Evolutionary conservation across 2,329 filamentous ascomycete genomes (phyloP), one percentile per base, ranked within the genome.

Genomic region (Cryphonectria radicalis): DNA sequence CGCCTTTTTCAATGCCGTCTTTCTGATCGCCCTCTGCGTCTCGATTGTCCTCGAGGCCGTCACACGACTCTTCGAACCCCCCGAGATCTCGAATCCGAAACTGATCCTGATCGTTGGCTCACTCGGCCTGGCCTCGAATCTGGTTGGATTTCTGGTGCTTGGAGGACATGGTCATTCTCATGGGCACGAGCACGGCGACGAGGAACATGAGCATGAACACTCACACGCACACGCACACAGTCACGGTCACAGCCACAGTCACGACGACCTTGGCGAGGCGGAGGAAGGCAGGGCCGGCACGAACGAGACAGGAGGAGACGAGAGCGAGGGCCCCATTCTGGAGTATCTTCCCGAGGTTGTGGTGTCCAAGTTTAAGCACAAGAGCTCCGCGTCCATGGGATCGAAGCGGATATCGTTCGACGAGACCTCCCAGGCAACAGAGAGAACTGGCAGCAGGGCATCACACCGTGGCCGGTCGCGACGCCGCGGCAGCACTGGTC

Each of bases 31-130:
- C 10, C 89, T 99, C 11, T 99, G 96, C 83, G 87, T 99, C 70
- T 97, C 95, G 66, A 99, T 99, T 81, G 93, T 98, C 78, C 90
- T 99, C 77, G 96, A 99, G 82, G 96, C 96, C 22, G 88, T 98
- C 73, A 94, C 95, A 77, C 92, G 96, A 78, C 92, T 99, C 76
- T 88, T 98, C 78, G 94, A 98, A 77, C 94, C 95, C 10, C 95
- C 95, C 77, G 90, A 93, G 79, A 95, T 99, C 78, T 86, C 86
- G 66, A 93, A 97, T 77, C 95, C 96, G 1, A 88, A 92, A 76
- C 87, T 99, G 53, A 94, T 99, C 75, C 89, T 97, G 72, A 91
- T 96, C 74, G 96, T 99, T 67, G 96, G 96, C 57, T 94, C 88
- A 73, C 87, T 93, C 71, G 96, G 96, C 67, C 88, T 99, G 19